Evolutionary conservation across 495 filamentous ascomycete species (phyloP).

Genomic region (Penicillium mononematosum): DNA sequence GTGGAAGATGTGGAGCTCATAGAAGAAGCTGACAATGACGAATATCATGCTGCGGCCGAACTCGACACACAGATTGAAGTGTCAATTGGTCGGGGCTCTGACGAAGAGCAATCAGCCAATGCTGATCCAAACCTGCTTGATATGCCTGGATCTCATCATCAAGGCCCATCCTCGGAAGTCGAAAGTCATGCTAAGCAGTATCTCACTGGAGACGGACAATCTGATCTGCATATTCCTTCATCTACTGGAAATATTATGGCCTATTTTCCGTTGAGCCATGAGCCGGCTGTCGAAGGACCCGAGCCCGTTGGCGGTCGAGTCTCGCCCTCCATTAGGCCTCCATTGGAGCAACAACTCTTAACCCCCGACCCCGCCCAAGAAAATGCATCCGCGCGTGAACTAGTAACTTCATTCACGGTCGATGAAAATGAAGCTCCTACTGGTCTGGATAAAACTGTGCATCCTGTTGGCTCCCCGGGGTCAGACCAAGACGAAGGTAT

Average conservation of each 20-base stretch:
- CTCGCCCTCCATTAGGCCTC: background rate
- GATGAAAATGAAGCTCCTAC: slow-evolving; percentile 13
- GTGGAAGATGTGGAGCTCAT: slow-evolving; percentile 1
- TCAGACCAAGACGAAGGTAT: background rate
- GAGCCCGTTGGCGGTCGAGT: background rate
- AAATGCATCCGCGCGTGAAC: background rate
- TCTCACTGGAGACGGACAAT: background rate
- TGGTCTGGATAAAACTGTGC: background rate
- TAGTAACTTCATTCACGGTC: slow-evolving; percentile 5
- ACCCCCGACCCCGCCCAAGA: slow-evolving; percentile 30
- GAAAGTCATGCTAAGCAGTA: background rate
- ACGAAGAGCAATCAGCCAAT: background rate
- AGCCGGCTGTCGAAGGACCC: background rate
- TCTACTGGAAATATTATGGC: background rate
- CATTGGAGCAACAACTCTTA: slow-evolving; percentile 17
- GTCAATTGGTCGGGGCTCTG: background rate
- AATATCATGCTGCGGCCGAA: background rate
- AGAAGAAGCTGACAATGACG: slow-evolving; percentile 1
- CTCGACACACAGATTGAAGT: background rate
- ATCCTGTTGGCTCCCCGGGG: background rate
- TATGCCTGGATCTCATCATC: background rate
- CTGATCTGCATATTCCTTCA: background rate
- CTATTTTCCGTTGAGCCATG: background rate
- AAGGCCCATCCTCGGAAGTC: background rate
- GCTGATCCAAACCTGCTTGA: background rate